Conservation (phyloP, 495 filamentous ascomycete genomes). For the Coniosporium apollinis region DNA sequence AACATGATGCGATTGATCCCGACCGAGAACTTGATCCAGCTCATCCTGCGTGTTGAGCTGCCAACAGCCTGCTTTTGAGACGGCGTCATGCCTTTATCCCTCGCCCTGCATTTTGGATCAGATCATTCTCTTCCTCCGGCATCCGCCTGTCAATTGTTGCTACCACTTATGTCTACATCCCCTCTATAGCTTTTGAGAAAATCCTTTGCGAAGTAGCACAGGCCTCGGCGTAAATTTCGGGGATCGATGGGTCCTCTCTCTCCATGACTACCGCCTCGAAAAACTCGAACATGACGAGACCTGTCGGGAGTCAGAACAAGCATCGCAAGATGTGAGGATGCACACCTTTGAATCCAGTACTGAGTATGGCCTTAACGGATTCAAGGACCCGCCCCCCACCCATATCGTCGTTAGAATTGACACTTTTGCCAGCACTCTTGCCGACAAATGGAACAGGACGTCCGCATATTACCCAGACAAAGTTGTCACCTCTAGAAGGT, state of each 20-base stretch:
- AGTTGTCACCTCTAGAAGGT: background rate
- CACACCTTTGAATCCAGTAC: background rate
- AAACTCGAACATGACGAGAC: background rate
- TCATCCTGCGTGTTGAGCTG: no score
- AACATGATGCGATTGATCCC: no score
- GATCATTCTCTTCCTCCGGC: background rate
- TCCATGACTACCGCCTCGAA: background rate
- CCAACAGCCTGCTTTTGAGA: background rate
- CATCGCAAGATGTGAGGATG: background rate
- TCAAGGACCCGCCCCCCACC: background rate
- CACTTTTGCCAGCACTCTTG: background rate
- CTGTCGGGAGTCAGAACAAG: background rate
- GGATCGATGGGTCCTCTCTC: background rate
- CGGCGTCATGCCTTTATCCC: background rate
- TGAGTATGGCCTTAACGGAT: background rate
- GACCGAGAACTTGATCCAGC: no score
- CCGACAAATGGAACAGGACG: background rate
- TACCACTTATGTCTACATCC: background rate
- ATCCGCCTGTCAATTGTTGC: background rate
- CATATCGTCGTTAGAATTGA: background rate
- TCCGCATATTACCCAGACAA: background rate
- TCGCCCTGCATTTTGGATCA: background rate
- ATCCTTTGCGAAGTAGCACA: background rate
- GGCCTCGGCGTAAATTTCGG: background rate
- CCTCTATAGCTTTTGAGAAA: background rate